phyloP scores from a whole-genome alignment of 2,329 filamentous ascomycete species.

The Cryphonectria japonica region DNA sequence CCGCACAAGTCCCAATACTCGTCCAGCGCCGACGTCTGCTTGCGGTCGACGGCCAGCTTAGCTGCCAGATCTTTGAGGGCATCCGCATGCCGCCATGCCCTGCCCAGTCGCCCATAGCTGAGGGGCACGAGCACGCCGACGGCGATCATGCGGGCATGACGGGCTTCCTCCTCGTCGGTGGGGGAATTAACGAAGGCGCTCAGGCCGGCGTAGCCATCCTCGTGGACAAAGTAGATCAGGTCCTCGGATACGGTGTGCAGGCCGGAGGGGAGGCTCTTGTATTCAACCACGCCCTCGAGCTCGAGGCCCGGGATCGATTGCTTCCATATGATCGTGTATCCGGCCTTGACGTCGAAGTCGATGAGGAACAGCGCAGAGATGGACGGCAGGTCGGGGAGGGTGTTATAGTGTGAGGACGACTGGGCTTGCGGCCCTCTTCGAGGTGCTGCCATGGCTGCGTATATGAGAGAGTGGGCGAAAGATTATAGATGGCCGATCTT shows the following conservation, averaged over 20 bases:
- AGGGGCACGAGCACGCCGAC: slow-evolving; percentile 87
- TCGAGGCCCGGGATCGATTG: slow-evolving; percentile 69
- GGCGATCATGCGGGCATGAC: slow-evolving; percentile 90
- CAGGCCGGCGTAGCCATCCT: slow-evolving; percentile 76
- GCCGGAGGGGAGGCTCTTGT: slow-evolving; percentile 93
- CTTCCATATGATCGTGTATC: slow-evolving; percentile 91
- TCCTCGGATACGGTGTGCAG: slow-evolving; percentile 87
- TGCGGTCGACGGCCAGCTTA: slow-evolving; percentile 68
- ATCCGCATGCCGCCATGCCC: slow-evolving; percentile 86
- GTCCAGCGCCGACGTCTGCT: slow-evolving; percentile 67
- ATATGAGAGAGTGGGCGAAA: too few species aligned
- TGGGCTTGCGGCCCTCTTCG: slow-evolving; percentile 17
- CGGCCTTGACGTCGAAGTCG: slow-evolving; percentile 89
- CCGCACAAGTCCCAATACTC: slow-evolving; percentile 77
- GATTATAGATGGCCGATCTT: not conserved
- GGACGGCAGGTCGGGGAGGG: slow-evolving; percentile 55
- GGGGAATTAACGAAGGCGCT: slow-evolving; percentile 89
- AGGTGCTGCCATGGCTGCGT: slow-evolving; percentile 25
- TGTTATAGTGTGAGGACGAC: slow-evolving; percentile 23
- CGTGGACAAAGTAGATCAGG: slow-evolving; percentile 92
- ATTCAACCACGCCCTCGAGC: slow-evolving; percentile 89
- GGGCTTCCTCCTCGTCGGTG: slow-evolving; percentile 73
- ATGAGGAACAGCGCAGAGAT: slow-evolving; percentile 86
- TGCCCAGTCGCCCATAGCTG: slow-evolving; percentile 81
- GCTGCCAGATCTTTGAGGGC: slow-evolving; percentile 73